Conservation (phyloP, 2,329 filamentous ascomycete genomes). For the Claviceps maximensis region DNA sequence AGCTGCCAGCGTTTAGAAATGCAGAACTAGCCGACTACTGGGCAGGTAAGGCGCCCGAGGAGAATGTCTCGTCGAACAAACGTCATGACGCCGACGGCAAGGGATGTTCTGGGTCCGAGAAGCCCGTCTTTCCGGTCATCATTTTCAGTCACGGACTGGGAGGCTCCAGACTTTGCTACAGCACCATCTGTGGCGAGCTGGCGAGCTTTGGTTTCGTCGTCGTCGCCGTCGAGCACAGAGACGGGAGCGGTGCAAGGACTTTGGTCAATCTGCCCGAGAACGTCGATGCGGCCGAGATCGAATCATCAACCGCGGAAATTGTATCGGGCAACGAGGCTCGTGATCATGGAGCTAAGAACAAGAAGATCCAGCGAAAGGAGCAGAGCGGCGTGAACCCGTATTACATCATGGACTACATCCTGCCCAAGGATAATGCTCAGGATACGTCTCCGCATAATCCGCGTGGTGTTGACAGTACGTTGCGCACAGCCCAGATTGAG, state of each 20-base stretch:
- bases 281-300: constrained; percentile 19
- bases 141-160: constrained; percentile 56
- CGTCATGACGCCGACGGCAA: constrained; percentile 13
- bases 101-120: constrained; percentile 13
- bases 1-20: constrained; percentile 51
- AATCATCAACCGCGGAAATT: constrained; percentile 16
- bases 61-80: constrained; percentile 20
- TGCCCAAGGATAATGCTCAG: constrained; percentile 39
- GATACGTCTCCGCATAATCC: constrained; percentile 42
- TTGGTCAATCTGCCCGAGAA: constrained; percentile 42
- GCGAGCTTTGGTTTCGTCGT: constrained; percentile 54
- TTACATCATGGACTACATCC: constrained; percentile 48
- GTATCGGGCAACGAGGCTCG: constrained; percentile 10
- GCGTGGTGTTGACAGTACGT: constrained; percentile 44
- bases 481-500: constrained; percentile 48
- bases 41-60: constrained; percentile 27
- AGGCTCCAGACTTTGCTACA: constrained; percentile 49
- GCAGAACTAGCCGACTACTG: constrained; percentile 41
- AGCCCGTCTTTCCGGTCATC: constrained; percentile 44
- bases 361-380: constrained; percentile 15
- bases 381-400: constrained; percentile 19
- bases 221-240: constrained; percentile 50
- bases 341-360: constrained; percentile 17
- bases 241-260: constrained; percentile 48
- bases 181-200: constrained; percentile 50